Percentiles rank a stretch among this genome's conserved stretches.
Conservation (phyloP, 2,329 filamentous ascomycete species). For the Metarhizium album region DNA sequence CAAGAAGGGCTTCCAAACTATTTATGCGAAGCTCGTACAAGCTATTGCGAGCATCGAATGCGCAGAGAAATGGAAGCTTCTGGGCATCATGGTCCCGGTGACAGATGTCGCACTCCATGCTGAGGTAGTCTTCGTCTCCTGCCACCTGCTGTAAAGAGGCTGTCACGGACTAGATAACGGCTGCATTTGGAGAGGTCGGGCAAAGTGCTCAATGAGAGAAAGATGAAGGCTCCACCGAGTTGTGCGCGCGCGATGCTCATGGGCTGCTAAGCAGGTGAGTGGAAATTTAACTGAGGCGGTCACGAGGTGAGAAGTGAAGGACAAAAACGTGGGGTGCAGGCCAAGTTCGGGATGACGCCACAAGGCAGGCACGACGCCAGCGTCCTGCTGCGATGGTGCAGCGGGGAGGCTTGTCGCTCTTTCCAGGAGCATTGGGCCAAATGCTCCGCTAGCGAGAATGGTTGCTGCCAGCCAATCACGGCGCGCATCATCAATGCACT, state of each 20-base stretch:
- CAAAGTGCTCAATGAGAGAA: neutral
- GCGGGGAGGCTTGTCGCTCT: neutral
- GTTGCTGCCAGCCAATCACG: neutral
- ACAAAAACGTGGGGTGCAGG: neutral
- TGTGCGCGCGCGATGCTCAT: neutral
- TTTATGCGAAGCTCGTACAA: slow-evolving; percentile 56
- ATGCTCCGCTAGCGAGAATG: neutral
- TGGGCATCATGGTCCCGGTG: slow-evolving; percentile 41
- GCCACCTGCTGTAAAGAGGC: neutral
- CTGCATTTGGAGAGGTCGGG: neutral
- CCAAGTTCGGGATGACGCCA: slow-evolving; percentile 1
- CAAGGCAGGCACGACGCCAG: neutral
- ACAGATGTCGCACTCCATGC: slow-evolving; percentile 63
- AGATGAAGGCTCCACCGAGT: neutral
- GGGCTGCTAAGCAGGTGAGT: slow-evolving; percentile 1
- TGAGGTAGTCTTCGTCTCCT: neutral
- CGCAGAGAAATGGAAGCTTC: slow-evolving; percentile 55
- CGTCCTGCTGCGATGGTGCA: neutral
- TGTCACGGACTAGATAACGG: neutral
- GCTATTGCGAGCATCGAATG: slow-evolving; percentile 57
- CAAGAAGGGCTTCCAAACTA: slow-evolving; percentile 47
- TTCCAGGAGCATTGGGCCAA: neutral
- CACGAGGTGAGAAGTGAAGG: slow-evolving; percentile 5
- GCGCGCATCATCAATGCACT: neutral
- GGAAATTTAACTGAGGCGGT: slow-evolving; percentile 2